Evolutionary conservation across 345 rosid species (phyloP).

Genomic region (Camelina laxa): DNA sequence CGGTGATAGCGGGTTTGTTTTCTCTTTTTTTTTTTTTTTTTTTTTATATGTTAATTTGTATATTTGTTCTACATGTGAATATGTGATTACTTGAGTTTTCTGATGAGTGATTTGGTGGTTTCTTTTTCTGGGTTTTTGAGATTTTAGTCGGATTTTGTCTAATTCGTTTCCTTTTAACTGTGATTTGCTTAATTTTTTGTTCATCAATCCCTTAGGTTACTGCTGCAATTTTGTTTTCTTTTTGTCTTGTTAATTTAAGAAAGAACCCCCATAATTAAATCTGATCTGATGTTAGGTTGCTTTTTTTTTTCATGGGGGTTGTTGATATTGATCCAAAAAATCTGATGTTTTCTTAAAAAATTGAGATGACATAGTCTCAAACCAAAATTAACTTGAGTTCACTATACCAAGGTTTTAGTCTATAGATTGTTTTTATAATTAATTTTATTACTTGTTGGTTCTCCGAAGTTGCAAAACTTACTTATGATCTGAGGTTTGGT

Average conservation of each 20-base stretch:
- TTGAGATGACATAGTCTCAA: conserved; percentile 12
- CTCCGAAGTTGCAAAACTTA: neutral
- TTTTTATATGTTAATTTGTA: neutral
- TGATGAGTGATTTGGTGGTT: conserved; percentile 9
- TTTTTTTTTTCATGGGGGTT: neutral
- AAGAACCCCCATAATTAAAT: neutral
- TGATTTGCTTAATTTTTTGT: conserved; percentile 22
- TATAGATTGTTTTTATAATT: neutral
- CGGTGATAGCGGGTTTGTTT: conserved; percentile 92
- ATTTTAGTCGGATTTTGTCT: conserved; percentile 1
- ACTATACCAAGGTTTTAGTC: neutral
- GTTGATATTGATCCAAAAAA: conserved; percentile 17
- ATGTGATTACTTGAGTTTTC: neutral
- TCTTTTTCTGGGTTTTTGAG: neutral
- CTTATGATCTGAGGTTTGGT: neutral
- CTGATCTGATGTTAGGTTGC: conserved; percentile 14
- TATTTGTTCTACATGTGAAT: neutral
- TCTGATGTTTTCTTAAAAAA: conserved; percentile 3
- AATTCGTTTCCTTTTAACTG: neutral
- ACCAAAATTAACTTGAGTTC: neutral
- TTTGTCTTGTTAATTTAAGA: neutral
- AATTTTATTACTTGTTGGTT: neutral
- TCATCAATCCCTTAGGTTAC: neutral
- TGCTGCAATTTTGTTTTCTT: conserved; percentile 9
- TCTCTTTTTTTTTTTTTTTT: conserved; percentile 17